Evolutionary conservation across 768 basidiomycete species (phyloP).

Genomic region (Termitomyces heimii): DNA sequence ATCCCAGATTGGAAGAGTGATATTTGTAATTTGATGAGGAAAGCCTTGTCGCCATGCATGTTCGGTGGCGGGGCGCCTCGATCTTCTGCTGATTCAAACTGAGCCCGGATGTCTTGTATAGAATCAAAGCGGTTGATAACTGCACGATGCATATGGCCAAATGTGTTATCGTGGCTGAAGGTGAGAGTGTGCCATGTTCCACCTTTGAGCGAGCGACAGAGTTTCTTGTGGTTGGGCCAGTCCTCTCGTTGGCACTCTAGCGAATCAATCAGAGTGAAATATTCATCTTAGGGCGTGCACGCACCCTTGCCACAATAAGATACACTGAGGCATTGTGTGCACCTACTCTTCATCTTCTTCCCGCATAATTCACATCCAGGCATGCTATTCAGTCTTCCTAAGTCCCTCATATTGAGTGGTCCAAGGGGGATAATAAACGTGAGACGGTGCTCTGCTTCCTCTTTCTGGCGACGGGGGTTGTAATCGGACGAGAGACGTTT

Average conservation of each 20-base stretch:
- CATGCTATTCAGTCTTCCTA: constrained; percentile 28
- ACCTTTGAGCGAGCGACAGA: constrained; percentile 30
- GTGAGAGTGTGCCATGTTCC: constrained; percentile 30
- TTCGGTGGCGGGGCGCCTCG: constrained; percentile 18
- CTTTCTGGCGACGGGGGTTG: constrained; percentile 12
- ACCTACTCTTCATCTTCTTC: constrained; percentile 24
- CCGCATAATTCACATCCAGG: constrained; percentile 35
- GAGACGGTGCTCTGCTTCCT: constrained; percentile 17
- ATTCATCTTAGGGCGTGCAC: not conserved
- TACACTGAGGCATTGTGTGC: constrained; percentile 27
- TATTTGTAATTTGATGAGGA: constrained; percentile 35
- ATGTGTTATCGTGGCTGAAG: constrained; percentile 6
- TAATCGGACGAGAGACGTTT: constrained; percentile 23
- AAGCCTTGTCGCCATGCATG: constrained; percentile 26
- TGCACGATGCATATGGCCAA: not conserved
- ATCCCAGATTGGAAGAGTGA: constrained; percentile 10
- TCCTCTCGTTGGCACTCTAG: constrained; percentile 35
- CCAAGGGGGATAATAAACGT: constrained; percentile 33
- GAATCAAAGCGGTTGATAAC: constrained; percentile 20
- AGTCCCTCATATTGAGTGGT: constrained; percentile 26
- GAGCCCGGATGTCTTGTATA: constrained; percentile 2
- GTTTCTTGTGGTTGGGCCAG: constrained; percentile 31
- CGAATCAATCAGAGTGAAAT: not conserved
- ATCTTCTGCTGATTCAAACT: not conserved
- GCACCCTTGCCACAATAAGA: constrained; percentile 32